These are phyloP conservation scores for Chamaecrista fasciculata DNA, from an alignment of 306 rosid genomes.

Conservation along the genomic window DNA sequence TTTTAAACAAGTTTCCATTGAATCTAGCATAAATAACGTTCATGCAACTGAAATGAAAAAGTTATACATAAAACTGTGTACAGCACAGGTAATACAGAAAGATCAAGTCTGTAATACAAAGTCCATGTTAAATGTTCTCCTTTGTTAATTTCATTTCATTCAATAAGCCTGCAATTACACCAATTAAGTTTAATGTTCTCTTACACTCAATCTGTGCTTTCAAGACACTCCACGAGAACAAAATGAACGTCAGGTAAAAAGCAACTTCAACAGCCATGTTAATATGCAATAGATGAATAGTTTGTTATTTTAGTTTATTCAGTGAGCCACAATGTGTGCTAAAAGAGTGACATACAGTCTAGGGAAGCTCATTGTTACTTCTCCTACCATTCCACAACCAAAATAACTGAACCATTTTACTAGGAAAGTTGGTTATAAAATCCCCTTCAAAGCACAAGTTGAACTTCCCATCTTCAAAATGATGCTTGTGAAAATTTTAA, in stretches of 20 bases:
- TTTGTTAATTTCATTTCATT: background rate
- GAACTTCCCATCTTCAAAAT: background rate
- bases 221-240: background rate
- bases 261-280: background rate
- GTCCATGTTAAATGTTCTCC: background rate
- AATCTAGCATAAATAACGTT: background rate
- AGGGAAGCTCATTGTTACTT: background rate
- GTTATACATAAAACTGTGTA: background rate
- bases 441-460: background rate
- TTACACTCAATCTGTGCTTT: too few relatives aligned
- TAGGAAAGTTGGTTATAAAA: background rate
- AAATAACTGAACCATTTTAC: background rate
- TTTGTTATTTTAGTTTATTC: background rate
- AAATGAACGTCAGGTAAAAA: background rate
- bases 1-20: background rate
- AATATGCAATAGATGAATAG: background rate
- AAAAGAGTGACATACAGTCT: background rate
- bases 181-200: background rate
- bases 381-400: background rate
- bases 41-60: conserved; percentile 1
- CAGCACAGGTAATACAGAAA: background rate
- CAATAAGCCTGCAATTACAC: background rate
- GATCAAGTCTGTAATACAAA: background rate
- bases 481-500: background rate
- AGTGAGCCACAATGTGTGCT: background rate